A percentile compares a stretch with the other conserved stretches of the same genome.
These are phyloP conservation scores for Crataegus laevigata DNA, from an alignment of 306 rosid species.

Conservation along the genomic window DNA sequence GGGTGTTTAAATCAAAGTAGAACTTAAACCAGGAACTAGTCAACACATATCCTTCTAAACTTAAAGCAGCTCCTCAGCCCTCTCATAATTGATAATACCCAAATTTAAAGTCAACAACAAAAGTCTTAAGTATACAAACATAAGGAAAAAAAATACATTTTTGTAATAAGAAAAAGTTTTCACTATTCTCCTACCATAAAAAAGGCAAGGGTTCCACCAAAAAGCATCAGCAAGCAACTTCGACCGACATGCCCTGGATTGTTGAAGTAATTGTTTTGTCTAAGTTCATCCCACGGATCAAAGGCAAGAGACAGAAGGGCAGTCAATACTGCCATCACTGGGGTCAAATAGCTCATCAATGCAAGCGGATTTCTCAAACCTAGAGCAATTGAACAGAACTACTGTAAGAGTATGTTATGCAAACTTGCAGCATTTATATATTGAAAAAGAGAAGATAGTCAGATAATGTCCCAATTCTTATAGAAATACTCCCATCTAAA, in stretches of 20 bases:
- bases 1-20: neutral
- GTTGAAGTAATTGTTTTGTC: slow-evolving; percentile 58
- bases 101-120: neutral
- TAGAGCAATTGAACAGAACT: slow-evolving; percentile 30
- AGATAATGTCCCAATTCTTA: neutral
- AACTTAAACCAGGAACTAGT: neutral
- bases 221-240: slow-evolving; percentile 80
- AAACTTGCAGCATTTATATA: slow-evolving; percentile 1
- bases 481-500: neutral
- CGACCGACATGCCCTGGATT: slow-evolving; percentile 62
- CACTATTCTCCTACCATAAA: slow-evolving; percentile 58
- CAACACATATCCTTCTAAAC: neutral
- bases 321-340: slow-evolving; percentile 81
- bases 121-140: neutral
- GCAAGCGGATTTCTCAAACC: slow-evolving; percentile 91
- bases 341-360: slow-evolving; percentile 90
- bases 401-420: slow-evolving; percentile 4
- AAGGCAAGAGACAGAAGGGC: slow-evolving; percentile 64
- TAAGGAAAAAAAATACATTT: neutral
- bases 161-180: neutral
- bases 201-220: slow-evolving; percentile 90
- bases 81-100: neutral
- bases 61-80: neutral
- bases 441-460: neutral
- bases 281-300: slow-evolving; percentile 88